Conservation (phyloP, 495 filamentous ascomycete species). For the Neurospora africana region DNA sequence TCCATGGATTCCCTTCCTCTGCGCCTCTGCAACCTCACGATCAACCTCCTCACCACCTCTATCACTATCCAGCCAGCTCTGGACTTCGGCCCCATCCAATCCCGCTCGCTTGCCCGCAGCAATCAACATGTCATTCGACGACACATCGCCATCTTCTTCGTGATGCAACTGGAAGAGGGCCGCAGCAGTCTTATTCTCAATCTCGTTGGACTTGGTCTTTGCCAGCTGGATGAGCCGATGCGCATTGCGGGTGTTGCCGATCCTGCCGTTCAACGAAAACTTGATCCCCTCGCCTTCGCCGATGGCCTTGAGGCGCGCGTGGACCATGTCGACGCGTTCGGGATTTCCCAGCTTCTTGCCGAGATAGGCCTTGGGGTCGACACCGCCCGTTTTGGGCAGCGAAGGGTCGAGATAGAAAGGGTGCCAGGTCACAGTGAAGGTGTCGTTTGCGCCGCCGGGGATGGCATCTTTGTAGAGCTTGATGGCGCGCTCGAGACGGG, state of each 20-base stretch:
- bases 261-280: constrained; percentile 62
- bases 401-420: constrained; percentile 73
- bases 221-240: constrained; percentile 66
- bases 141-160: constrained; percentile 70
- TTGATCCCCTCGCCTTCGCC: constrained; percentile 58
- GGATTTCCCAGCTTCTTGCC: constrained; percentile 29
- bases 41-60: constrained; percentile 62
- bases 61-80: constrained; percentile 51
- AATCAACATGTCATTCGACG: constrained; percentile 46
- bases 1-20: constrained; percentile 47
- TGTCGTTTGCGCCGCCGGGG: constrained; percentile 49
- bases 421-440: constrained; percentile 60
- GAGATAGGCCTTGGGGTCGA: constrained; percentile 15
- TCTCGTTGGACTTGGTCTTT: constrained; percentile 41
- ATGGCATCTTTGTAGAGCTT: constrained; percentile 46
- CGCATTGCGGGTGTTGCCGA: constrained; percentile 68
- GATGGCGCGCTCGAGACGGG: constrained; percentile 62
- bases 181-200: constrained; percentile 56
- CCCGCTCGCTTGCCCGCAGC: constrained; percentile 55
- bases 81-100: constrained; percentile 46
- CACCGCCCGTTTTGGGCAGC: constrained; percentile 30
- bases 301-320: constrained; percentile 42
- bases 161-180: constrained; percentile 65
- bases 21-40: constrained; percentile 52
- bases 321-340: constrained; percentile 45